Evolutionary conservation across 2,329 filamentous ascomycete species (phyloP), one percentile per base, ranked within the genome.

Genomic region (Colletotrichum tamarilloi): DNA sequence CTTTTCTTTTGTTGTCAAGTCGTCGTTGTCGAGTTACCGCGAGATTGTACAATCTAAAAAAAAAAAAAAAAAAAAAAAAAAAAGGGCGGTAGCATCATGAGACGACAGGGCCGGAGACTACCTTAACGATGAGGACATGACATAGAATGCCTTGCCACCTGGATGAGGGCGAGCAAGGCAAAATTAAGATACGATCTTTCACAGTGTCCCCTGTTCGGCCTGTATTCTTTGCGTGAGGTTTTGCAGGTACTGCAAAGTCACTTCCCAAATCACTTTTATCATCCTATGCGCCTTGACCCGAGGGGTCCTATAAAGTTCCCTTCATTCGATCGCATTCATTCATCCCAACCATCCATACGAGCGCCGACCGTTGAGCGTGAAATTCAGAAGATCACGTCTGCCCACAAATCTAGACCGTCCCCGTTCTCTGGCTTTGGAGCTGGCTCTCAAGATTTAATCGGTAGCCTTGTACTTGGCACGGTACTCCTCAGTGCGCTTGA

Each of bases 401-500:
- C 16, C 22, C n/a, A 12, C 11, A 19, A 11, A 53, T 3, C 16
- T 16, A 24, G 22, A 11, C 28, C 16, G 19, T 19, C 26, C 6
- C 32, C 22, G 16, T 38, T 16, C 12, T 16, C 35, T 38, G 11
- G 32, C 35, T 16, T 38, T 38, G 9, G 9, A 32, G 30, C 35
- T 7, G 35, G 12, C n/a, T 6, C 30, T 30, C 6, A 28, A 35
- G 3, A 28, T 59, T 78, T 79, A 90, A 79, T 92, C 89, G 65
- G 83, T 89, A 24, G 90, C 88, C 81, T 88, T 90, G 81, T 91
- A 93, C 84, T 89, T 89, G 58, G 83, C 82, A 68, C 93, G 90
- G 83, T 97, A 97, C 80, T 91, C 93, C 84, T 94, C 90, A 81
- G 94, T 92, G 73, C 87, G 87, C 84, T 87, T 86, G 76, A 93